phyloP scores from a whole-genome alignment of 202 grass and related monocot species.

The Panicum virgatum region DNA sequence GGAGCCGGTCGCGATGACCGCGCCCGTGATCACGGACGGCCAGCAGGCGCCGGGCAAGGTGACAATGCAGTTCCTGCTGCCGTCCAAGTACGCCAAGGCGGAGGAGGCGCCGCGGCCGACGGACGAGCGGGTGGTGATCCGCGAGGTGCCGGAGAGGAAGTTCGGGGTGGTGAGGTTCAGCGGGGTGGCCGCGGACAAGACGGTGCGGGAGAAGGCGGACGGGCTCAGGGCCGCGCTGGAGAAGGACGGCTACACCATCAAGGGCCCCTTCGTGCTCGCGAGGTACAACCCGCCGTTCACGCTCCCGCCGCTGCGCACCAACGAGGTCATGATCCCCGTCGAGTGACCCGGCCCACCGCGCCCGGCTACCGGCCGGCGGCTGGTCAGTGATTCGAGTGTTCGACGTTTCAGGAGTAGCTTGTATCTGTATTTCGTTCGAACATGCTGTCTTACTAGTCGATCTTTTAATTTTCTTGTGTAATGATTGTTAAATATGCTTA shows the following conservation, averaged over 20 bases:
- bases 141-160: constrained; percentile 64
- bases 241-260: constrained; percentile 65
- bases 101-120: constrained; percentile 77
- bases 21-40: constrained; percentile 51
- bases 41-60: constrained; percentile 28
- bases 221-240: constrained; percentile 71
- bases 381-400: neutral
- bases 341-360: constrained; percentile 31
- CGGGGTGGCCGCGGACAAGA: constrained; percentile 63
- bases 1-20: constrained; percentile 74
- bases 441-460: neutral
- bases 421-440: neutral
- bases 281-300: constrained; percentile 94
- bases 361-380: neutral
- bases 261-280: constrained; percentile 62
- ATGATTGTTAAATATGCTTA: constrained; percentile 5
- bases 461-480: neutral
- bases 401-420: neutral
- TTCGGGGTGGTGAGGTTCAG: constrained; percentile 73
- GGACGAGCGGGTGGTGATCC: constrained; percentile 79
- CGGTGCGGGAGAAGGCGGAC: constrained; percentile 66
- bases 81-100: constrained; percentile 64
- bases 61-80: constrained; percentile 89
- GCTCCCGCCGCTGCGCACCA: constrained; percentile 81
- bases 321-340: constrained; percentile 91